phyloP scores from a whole-genome alignment of 2,329 filamentous ascomycete species.

The Metarhizium anisopliae region DNA sequence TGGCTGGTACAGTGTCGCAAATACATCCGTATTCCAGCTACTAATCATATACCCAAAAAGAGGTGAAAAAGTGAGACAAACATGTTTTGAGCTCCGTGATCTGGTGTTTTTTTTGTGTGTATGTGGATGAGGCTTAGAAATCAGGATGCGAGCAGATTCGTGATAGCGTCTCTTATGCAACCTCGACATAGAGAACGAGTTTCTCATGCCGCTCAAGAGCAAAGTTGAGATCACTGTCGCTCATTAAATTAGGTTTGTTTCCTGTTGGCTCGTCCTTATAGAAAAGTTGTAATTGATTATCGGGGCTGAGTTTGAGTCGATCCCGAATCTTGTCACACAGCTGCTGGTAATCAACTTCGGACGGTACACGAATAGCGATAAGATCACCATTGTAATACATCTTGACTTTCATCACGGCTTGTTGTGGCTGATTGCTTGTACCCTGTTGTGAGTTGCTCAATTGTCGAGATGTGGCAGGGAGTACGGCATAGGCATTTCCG shows the following conservation, averaged over 20 bases:
- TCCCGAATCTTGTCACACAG: constrained; percentile 80
- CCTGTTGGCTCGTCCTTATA: constrained; percentile 80
- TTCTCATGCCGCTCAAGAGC: constrained; percentile 82
- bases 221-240: constrained; percentile 70
- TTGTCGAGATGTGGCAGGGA: constrained; percentile 40
- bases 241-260: constrained; percentile 65
- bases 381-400: constrained; percentile 88
- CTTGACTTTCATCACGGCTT: constrained; percentile 77
- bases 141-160: not conserved
- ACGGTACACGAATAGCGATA: constrained; percentile 81
- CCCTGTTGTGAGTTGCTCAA: constrained; percentile 32
- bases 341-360: constrained; percentile 67
- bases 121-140: not conserved
- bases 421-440: constrained; percentile 13
- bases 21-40: constrained; percentile 16
- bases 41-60: constrained; percentile 17
- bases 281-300: constrained; percentile 67
- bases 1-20: constrained; percentile 14
- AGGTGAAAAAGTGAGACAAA: constrained; percentile 5
- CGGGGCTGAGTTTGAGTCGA: constrained; percentile 62
- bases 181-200: constrained; percentile 65
- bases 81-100: not conserved
- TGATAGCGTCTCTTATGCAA: constrained; percentile 25
- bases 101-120: not conserved
- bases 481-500: constrained; percentile 42